Evolutionary conservation across 768 basidiomycete genomes (phyloP).

Genomic region (Mycena vitilis): DNA sequence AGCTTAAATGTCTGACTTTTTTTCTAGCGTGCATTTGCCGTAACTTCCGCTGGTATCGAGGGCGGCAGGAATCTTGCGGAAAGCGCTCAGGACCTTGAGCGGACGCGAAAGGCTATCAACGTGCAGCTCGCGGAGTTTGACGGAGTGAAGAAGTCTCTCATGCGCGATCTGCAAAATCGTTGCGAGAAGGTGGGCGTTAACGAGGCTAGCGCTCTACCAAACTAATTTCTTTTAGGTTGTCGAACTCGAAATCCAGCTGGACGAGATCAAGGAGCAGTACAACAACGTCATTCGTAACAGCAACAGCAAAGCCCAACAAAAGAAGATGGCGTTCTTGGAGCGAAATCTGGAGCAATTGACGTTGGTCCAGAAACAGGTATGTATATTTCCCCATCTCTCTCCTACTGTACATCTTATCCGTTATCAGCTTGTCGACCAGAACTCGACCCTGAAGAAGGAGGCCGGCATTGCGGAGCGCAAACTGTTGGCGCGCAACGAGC

Average conservation of each 20-base stretch:
- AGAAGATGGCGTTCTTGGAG: constrained; percentile 99
- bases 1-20: constrained; percentile 29
- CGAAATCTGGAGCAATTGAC: constrained; percentile 96
- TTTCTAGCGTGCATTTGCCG: constrained; percentile 91
- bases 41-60: constrained; percentile 96
- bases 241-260: constrained; percentile 97
- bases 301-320: constrained; percentile 98
- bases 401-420: constrained; percentile 33
- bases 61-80: constrained; percentile 97
- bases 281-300: constrained; percentile 98
- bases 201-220: not conserved
- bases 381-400: constrained; percentile 34
- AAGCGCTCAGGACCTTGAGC: constrained; percentile 96
- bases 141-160: constrained; percentile 97
- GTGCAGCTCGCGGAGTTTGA: constrained; percentile 99
- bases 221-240: constrained; percentile 75
- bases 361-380: constrained; percentile 95
- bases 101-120: constrained; percentile 95
- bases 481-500: constrained; percentile 94
- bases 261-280: constrained; percentile 99
- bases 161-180: constrained; percentile 98
- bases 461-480: constrained; percentile 97
- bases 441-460: constrained; percentile 96
- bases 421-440: constrained; percentile 94
- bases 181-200: constrained; percentile 88